Percentiles rank a stretch among this genome's conserved stretches.
Evolutionary conservation across 2,329 filamentous ascomycete genomes (phyloP).

Genomic region (Epichloe hybrida): DNA sequence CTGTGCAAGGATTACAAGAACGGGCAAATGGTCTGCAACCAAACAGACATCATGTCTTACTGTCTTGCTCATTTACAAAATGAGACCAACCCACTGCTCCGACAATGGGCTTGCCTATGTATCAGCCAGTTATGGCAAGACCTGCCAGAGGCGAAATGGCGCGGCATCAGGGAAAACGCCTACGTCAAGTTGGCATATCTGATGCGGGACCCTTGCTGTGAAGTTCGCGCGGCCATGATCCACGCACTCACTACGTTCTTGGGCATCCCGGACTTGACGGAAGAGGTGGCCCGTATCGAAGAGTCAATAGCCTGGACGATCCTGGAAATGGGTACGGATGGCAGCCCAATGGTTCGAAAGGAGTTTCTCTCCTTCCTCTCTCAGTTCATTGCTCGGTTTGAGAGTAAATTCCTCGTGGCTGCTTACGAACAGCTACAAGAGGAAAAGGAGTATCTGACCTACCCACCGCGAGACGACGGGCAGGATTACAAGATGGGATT

Average conservation of each 20-base stretch:
- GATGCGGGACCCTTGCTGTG: slow-evolving; percentile 73
- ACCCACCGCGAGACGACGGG: slow-evolving; percentile 40
- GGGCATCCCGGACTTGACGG: slow-evolving; percentile 82
- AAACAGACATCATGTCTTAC: slow-evolving; percentile 77
- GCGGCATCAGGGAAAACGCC: slow-evolving; percentile 84
- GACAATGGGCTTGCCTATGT: slow-evolving; percentile 93
- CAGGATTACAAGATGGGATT: slow-evolving; percentile 48
- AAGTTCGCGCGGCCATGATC: slow-evolving; percentile 86
- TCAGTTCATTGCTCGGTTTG: slow-evolving; percentile 77
- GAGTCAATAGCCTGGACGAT: slow-evolving; percentile 82
- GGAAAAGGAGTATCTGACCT: slow-evolving; percentile 57
- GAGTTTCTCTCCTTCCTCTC: slow-evolving; percentile 91
- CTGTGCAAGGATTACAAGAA: slow-evolving; percentile 92
- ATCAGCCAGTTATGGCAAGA: slow-evolving; percentile 91
- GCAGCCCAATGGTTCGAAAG: slow-evolving; percentile 84
- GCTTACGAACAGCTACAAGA: slow-evolving; percentile 84
- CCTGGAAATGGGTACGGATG: slow-evolving; percentile 84
- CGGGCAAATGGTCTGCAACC: slow-evolving; percentile 82
- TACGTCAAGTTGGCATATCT: slow-evolving; percentile 69
- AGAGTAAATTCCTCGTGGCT: slow-evolving; percentile 81
- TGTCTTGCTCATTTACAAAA: slow-evolving; percentile 76
- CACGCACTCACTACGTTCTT: slow-evolving; percentile 90
- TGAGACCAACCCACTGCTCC: slow-evolving; percentile 71
- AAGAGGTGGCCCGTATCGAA: slow-evolving; percentile 82
- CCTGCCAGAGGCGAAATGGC: slow-evolving; percentile 86